phyloP scores from a whole-genome alignment of 2,329 filamentous ascomycete species.

The Colletotrichum sp. region DNA sequence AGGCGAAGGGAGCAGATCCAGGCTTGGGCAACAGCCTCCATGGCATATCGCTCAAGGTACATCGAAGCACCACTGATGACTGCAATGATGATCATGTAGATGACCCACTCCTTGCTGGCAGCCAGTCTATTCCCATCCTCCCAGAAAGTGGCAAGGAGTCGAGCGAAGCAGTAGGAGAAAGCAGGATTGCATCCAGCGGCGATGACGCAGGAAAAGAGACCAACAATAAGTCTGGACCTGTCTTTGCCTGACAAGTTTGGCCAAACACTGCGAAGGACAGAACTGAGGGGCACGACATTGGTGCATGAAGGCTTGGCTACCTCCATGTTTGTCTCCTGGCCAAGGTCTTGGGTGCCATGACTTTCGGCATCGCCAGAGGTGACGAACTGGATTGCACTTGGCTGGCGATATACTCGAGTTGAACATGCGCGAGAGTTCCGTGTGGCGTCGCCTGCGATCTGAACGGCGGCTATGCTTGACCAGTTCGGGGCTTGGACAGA shows the following conservation, averaged over 20 bases:
- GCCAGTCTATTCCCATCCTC: constrained; percentile 50
- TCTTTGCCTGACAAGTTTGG: constrained; percentile 32
- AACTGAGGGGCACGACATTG: constrained; percentile 38
- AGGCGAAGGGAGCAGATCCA: constrained; percentile 79
- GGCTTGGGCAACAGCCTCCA: constrained; percentile 73
- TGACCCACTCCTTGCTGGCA: constrained; percentile 68
- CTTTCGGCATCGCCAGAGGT: not conserved
- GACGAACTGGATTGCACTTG: not conserved
- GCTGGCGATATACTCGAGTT: not conserved
- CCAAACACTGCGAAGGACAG: not conserved
- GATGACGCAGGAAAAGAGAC: constrained; percentile 64
- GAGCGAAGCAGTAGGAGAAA: constrained; percentile 79
- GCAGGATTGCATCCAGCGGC: constrained; percentile 72
- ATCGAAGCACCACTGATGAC: constrained; percentile 68
- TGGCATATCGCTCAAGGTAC: constrained; percentile 71
- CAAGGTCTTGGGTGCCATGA: not conserved
- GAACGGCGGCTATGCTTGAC: not conserved
- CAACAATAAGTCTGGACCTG: constrained; percentile 61
- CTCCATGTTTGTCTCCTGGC: not conserved
- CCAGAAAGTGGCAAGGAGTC: constrained; percentile 75
- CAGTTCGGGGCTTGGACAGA: not conserved
- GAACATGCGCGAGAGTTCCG: not conserved
- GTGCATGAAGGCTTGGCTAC: not conserved
- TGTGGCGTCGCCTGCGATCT: not conserved
- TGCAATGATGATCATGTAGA: constrained; percentile 72